Base-by-base conservation (phyloP, 1,139 yeast species). In the Pichia sp. region DNA sequence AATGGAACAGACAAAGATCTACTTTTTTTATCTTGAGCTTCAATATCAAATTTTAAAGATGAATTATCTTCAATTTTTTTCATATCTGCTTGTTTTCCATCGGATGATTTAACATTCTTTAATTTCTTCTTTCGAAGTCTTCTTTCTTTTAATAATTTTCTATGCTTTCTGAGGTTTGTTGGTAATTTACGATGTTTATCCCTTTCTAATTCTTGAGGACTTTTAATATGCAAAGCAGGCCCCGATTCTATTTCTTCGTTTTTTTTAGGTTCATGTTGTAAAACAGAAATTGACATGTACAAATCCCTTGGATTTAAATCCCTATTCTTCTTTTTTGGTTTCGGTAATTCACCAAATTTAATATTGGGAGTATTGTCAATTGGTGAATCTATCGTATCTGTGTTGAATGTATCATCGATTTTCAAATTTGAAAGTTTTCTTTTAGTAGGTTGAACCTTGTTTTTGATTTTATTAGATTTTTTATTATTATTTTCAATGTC, bases 251-350 rank as follows among this genome's bases (percentile, higher is more conserved):
- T 72, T 9, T 68, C 71, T 28, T 60, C 60, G 6, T 62, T 63
- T 10, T 47, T 51, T 50, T 60, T 55, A 37, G 75, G 75, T 45
- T 73, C 72, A 47, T 75, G 72, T 59, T 82, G 83, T 66, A 88
- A 71, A 82, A 87, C 81, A 45, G 87, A 83, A 56, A 88, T 84
- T 1, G 96, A 87, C 67, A 84, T 74, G 61, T 74, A 83, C 82
- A 89, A 83, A 61, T 89, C 96, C 45, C 85, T 79, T 1, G 96
- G 96, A 34, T 82, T 82, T 10, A 86, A 70, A 39, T 82, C 82
- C 27, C 72, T 70, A 26, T 73, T 67, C 32, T 77, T 60, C 50
- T 59, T 54, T 25, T 52, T 52, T 7, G 80, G 81, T 40, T 66
- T 66, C 0, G 81, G 83, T 34, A 75, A 62, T 38, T 55, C 59